These are phyloP conservation scores for Blastomyces silverae DNA, from an alignment of 2,329 filamentous ascomycete genomes.

Conservation along the genomic window DNA sequence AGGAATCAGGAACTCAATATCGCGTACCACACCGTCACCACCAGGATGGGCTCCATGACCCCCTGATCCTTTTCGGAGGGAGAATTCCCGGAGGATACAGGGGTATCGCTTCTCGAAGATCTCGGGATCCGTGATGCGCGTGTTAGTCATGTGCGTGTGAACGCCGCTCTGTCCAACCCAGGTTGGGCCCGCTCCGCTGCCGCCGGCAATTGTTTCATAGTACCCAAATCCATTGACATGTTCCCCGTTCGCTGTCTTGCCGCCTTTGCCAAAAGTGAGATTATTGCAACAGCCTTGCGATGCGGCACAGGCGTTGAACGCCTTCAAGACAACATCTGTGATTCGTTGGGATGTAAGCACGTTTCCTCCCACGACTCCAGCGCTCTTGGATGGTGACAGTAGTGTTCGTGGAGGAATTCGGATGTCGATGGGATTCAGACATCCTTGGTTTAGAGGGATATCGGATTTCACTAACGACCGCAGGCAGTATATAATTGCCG, in stretches of 20 bases:
- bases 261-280: constrained; percentile 74
- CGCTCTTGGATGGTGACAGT: constrained; percentile 66
- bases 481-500: constrained; percentile 78
- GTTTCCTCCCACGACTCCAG: constrained; percentile 77
- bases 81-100: constrained; percentile 66
- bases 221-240: constrained; percentile 72
- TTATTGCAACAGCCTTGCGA: constrained; percentile 79
- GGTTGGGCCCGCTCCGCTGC: constrained; percentile 64
- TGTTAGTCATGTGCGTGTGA: constrained; percentile 84
- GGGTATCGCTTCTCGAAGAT: constrained; percentile 76
- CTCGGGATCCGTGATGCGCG: constrained; percentile 74
- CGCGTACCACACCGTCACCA: constrained; percentile 69
- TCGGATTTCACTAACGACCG: constrained; percentile 72
- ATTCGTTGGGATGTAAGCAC: constrained; percentile 73
- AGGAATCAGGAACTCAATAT: constrained; percentile 77
- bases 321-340: constrained; percentile 74
- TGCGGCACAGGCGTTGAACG: constrained; percentile 72
- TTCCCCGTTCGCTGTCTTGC: constrained; percentile 53
- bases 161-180: constrained; percentile 74
- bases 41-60: constrained; percentile 62
- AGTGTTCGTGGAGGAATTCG: constrained; percentile 65
- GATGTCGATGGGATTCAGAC: constrained; percentile 68
- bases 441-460: constrained; percentile 82
- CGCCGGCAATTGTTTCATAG: constrained; percentile 81
- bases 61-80: constrained; percentile 57